A percentile compares a stretch with the other conserved stretches of the same genome.
Conservation (phyloP, 192 early-diverging fungal genomes). For the Funneliformis mosseae region DNA sequence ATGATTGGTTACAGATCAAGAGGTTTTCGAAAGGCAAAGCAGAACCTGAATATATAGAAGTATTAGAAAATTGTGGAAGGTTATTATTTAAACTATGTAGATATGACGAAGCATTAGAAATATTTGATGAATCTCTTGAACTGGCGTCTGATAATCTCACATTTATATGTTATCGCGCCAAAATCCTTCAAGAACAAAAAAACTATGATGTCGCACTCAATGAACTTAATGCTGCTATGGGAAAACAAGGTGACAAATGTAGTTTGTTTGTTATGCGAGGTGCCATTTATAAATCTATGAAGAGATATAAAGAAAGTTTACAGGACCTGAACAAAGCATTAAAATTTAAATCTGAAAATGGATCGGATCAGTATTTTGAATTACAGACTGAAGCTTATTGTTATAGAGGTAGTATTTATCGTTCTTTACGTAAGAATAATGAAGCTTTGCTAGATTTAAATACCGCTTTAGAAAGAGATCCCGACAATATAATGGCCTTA, state of each 20-base stretch:
- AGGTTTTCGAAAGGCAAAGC: background rate
- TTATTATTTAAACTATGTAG: constrained; percentile 13
- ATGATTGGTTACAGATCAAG: constrained; percentile 1
- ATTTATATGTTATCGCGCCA: background rate
- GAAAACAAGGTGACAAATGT: constrained; percentile 5
- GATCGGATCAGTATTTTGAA: background rate
- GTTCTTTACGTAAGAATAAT: background rate
- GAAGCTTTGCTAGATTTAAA: constrained; percentile 27
- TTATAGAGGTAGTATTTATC: constrained; percentile 4
- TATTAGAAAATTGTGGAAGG: constrained; percentile 6
- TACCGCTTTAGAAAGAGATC: background rate
- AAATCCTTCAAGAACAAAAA: constrained; percentile 1
- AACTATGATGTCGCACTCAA: background rate
- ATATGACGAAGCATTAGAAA: constrained; percentile 9
- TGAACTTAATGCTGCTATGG: background rate
- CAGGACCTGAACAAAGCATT: constrained; percentile 1
- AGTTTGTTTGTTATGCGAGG: background rate
- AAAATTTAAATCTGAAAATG: background rate
- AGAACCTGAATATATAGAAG: background rate
- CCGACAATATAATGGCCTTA: constrained; percentile 12
- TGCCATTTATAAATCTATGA: background rate
- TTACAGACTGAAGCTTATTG: background rate
- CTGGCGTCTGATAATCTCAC: background rate
- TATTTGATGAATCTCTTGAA: background rate
- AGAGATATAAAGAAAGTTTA: constrained; percentile 12